Evolutionary conservation across 495 filamentous ascomycete genomes (phyloP), one percentile per base, ranked within the genome.

Genomic region (Amorphotheca resinae): DNA sequence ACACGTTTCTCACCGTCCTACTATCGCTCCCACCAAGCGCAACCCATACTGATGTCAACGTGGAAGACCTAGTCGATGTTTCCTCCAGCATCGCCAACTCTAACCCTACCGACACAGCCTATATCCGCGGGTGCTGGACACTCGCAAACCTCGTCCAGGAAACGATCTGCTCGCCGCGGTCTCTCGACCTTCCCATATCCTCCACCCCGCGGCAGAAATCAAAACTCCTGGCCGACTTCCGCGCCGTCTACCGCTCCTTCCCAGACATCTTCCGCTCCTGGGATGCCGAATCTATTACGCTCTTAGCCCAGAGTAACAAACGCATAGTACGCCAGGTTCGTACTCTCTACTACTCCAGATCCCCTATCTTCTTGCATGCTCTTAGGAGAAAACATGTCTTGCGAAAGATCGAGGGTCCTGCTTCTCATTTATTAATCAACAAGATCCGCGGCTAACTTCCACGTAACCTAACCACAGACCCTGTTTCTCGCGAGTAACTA

Each of bases 1-100:
- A 85, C 54, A 85, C 80, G 11, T 84, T 84, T 62, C 67, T 85
- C 3, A 82, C 77, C n/a, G 76, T 85, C 9, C 70, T 84, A 2
- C 66, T 85, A 9, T 78, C 79, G 22, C 66, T 85, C 0, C 80
- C 80, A 0, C 80, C 80, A 1, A 73, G 66, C 23, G 73, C 78
- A n/a, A 83, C 74, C 1, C 79, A 84, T 57, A 80, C 74, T 5
- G 80, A 85, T 55, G 77, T 84, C 21, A 69, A 61, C 21, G 73
- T 81, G 7, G 79, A 80, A 32, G 77, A 80, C 41, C 69, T 84
- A 22, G 55, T 70, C 15, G 69, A 73, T 26, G 62, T 70, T 46
- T 45, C 63, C 11, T 53, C 55, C n/a, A 64, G 59, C 12, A 67
- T 72, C 37, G 64, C 67, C 3, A 57, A 62, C 33, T 61, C 66